Conservation (phyloP, 2,329 filamentous ascomycete genomes). For the Raffaelea arxii region DNA sequence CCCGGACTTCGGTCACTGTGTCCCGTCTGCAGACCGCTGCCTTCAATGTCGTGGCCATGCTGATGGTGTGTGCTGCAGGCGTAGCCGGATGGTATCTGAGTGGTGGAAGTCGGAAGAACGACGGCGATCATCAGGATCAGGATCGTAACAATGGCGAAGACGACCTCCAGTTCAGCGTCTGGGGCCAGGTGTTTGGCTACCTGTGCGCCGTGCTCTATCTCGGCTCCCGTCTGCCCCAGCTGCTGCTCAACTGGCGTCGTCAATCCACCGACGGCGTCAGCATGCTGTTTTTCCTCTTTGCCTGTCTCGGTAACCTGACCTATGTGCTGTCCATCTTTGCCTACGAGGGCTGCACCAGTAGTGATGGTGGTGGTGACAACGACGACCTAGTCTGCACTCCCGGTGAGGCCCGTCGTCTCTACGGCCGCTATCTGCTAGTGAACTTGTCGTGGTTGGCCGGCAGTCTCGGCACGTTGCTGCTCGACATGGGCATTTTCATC, state of each 20-base stretch:
- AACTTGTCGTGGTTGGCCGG: conserved; percentile 88
- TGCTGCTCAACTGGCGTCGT: conserved; percentile 83
- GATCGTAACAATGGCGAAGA: conserved; percentile 24
- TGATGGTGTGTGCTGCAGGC: conserved; percentile 77
- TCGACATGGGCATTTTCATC: conserved; percentile 79
- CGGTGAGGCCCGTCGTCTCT: conserved; percentile 58
- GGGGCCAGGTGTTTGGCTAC: conserved; percentile 89
- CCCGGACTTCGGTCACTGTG: conserved; percentile 25
- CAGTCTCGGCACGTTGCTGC: conserved; percentile 73
- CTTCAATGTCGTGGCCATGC: conserved; percentile 66
- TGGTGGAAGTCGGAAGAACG: conserved; percentile 32
- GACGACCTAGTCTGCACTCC: conserved; percentile 46
- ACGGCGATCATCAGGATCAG: conserved; percentile 29
- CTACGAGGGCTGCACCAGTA: conserved; percentile 65
- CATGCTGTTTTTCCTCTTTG: conserved; percentile 92
- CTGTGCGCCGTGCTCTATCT: conserved; percentile 85
- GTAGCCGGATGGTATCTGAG: conserved; percentile 78
- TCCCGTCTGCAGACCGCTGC: conserved; percentile 45
- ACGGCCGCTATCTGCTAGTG: conserved; percentile 74
- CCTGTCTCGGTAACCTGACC: conserved; percentile 88
- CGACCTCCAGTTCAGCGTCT: conserved; percentile 56
- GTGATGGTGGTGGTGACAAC: conserved; percentile 19
- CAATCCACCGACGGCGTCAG: conserved; percentile 91
- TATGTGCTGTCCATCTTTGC: conserved; percentile 89
- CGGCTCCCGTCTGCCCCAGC: conserved; percentile 78